phyloP scores from a whole-genome alignment of 176 grass and related monocot genomes.

The Oryza meyeriana region DNA sequence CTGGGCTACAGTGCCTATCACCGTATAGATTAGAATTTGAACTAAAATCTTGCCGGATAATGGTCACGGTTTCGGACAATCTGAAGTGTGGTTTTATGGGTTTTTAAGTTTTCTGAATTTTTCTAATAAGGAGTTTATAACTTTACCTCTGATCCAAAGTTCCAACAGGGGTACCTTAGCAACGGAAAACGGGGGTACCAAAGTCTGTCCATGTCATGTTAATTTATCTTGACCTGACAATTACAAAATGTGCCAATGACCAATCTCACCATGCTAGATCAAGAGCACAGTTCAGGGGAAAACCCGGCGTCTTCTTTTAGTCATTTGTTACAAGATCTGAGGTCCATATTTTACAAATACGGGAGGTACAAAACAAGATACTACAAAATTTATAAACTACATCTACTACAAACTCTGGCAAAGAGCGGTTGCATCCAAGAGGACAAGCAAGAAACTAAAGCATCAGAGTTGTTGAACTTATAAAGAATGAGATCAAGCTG shows the following conservation, averaged over 20 bases:
- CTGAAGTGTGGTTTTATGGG: no score
- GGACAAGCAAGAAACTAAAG: not conserved
- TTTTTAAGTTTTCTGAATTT: no score
- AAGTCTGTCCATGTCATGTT: not conserved
- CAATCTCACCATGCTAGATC: not conserved
- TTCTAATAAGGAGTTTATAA: no score
- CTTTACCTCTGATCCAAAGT: no score
- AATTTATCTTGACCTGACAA: not conserved
- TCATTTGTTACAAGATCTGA: not conserved
- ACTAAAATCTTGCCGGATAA: no score
- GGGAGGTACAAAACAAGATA: constrained; percentile 21
- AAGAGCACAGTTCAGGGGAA: not conserved
- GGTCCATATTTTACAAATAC: constrained; percentile 25
- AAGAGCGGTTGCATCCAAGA: not conserved
- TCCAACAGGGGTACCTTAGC: no score
- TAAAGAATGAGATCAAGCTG: constrained; percentile 23
- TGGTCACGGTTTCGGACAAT: no score
- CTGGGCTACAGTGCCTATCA: not conserved
- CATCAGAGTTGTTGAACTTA: not conserved
- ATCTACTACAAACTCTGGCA: constrained; percentile 22
- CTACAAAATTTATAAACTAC: constrained; percentile 4
- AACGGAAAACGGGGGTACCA: not conserved
- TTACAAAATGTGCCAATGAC: not conserved
- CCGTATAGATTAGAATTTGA: no score
- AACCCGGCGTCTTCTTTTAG: not conserved